Evolutionary conservation across 805 yeast species (phyloP).

Genomic region (Candida gorgasii): DNA sequence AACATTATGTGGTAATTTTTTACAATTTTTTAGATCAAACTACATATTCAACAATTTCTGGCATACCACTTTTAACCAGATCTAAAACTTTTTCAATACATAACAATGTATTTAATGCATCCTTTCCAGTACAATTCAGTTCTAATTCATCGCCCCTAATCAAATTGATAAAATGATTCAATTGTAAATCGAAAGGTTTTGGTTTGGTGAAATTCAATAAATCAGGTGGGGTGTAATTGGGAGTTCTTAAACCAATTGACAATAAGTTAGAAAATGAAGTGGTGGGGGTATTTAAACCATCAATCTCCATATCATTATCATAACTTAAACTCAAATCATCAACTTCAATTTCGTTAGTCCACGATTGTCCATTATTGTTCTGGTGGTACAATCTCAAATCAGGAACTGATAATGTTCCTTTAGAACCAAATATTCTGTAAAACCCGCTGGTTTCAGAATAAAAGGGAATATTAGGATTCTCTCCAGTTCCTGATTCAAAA

Average conservation of each 20-base stretch:
- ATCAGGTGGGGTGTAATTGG: conserved; percentile 12
- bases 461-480: conserved; percentile 42
- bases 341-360: conserved; percentile 25
- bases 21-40: too few relatives aligned
- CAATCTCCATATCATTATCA: conserved; percentile 6
- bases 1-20: too few relatives aligned
- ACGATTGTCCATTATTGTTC: conserved; percentile 20
- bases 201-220: conserved; percentile 2
- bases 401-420: conserved; percentile 42
- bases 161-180: conserved; percentile 38
- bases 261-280: conserved; percentile 15
- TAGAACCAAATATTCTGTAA: conserved; percentile 39
- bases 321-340: conserved; percentile 3
- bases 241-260: conserved; percentile 11
- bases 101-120: conserved; percentile 38
- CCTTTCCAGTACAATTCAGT: conserved; percentile 36
- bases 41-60: conserved; percentile 18
- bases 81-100: conserved; percentile 39
- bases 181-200: conserved; percentile 39
- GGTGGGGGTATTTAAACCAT: conserved; percentile 27
- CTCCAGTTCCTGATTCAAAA: conserved; percentile 45
- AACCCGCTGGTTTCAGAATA: conserved; percentile 31
- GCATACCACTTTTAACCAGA: conserved; percentile 32
- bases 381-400: conserved; percentile 42
- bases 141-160: conserved; percentile 24